Evolutionary conservation across 2,329 filamentous ascomycete species (phyloP).

Genomic region (Claviceps pazoutovae): DNA sequence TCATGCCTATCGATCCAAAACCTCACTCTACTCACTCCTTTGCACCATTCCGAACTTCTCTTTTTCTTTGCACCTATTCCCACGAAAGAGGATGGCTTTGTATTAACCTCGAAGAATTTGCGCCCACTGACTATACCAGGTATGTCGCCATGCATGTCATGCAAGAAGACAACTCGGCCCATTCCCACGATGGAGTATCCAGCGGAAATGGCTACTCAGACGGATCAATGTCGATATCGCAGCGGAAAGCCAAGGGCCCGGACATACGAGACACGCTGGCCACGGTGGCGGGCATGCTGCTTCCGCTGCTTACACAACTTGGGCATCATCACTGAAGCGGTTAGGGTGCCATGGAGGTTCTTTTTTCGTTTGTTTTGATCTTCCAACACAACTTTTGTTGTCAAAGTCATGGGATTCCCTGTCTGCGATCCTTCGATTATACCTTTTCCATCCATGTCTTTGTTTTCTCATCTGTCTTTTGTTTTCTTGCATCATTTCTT

Average conservation of each 20-base stretch:
- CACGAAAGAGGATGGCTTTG: too few species aligned
- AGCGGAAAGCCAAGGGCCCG: constrained; percentile 39
- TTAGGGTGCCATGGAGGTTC: not conserved
- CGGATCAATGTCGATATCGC: constrained; percentile 21
- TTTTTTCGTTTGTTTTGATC: not conserved
- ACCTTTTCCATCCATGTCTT: not conserved
- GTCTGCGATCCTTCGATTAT: not conserved
- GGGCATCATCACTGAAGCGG: constrained; percentile 46
- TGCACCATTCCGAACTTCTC: too few species aligned
- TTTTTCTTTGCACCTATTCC: not conserved
- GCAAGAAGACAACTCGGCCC: constrained; percentile 54
- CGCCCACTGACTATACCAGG: constrained; percentile 27
- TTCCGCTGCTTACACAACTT: constrained; percentile 65
- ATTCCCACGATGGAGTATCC: constrained; percentile 36
- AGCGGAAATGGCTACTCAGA: constrained; percentile 42
- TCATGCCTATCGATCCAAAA: too few species aligned
- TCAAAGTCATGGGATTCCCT: too few species aligned
- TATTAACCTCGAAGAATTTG: not conserved
- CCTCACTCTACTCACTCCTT: too few species aligned
- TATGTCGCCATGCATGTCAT: constrained; percentile 99
- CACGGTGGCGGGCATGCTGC: constrained; percentile 61
- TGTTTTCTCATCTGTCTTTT: not conserved
- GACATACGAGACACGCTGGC: constrained; percentile 56
- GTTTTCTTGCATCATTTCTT: too few species aligned
- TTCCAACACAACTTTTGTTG: not conserved